Percentiles rank a stretch among this genome's conserved stretches.
These are phyloP conservation scores for Chaetomium strumarium DNA, from an alignment of 2,329 filamentous ascomycete species.

Conservation along the genomic window DNA sequence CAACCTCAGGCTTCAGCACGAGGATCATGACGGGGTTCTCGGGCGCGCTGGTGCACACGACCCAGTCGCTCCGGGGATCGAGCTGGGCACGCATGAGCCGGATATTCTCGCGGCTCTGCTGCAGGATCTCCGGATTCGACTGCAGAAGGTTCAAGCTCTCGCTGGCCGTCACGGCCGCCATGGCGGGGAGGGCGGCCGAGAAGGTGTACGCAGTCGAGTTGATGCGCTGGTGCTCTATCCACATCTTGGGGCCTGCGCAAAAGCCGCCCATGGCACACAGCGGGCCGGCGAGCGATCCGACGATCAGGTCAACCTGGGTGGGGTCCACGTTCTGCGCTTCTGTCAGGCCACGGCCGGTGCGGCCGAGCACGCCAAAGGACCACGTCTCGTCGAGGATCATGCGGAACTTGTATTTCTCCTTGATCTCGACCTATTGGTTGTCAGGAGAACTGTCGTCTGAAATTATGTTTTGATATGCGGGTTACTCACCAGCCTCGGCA, in stretches of 20 bases:
- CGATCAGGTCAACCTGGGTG: slow-evolving; percentile 91
- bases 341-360: slow-evolving; percentile 85
- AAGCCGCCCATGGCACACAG: slow-evolving; percentile 92
- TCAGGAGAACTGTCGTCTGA: not conserved
- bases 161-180: slow-evolving; percentile 91
- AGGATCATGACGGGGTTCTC: slow-evolving; percentile 88
- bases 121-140: slow-evolving; percentile 75
- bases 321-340: slow-evolving; percentile 96
- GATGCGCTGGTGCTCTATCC: slow-evolving; percentile 94
- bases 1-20: slow-evolving; percentile 74
- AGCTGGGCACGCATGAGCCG: slow-evolving; percentile 79
- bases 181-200: slow-evolving; percentile 87
- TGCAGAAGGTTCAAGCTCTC: slow-evolving; percentile 84
- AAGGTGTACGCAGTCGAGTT: slow-evolving; percentile 90
- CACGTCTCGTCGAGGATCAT: slow-evolving; percentile 96
- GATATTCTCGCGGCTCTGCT: slow-evolving; percentile 77
- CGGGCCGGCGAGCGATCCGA: slow-evolving; percentile 84
- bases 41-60: slow-evolving; percentile 68
- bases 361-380: slow-evolving; percentile 91
- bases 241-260: slow-evolving; percentile 84
- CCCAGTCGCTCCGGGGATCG: slow-evolving; percentile 90
- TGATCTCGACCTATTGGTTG: slow-evolving; percentile 70
- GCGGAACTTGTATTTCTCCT: slow-evolving; percentile 95
- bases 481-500: slow-evolving; percentile 71
- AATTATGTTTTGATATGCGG: not conserved